Evolutionary conservation across 805 yeast species (phyloP), one percentile per base, ranked within the genome.

Genomic region (Starmerella davenportii): DNA sequence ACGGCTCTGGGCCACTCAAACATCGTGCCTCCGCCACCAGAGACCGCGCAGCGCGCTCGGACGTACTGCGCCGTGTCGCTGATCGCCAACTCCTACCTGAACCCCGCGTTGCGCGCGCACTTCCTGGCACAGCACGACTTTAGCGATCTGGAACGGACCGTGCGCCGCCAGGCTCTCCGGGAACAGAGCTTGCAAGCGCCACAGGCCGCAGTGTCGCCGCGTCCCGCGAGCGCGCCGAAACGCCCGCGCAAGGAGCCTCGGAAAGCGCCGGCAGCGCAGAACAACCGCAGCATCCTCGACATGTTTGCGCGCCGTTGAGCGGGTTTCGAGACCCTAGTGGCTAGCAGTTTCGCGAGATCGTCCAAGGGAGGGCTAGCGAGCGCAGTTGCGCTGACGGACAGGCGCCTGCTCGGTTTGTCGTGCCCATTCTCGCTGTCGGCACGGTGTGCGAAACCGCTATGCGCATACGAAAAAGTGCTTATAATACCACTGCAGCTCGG

Each of bases 401-500:
- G n/a, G n/a, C n/a, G n/a, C n/a, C n/a, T n/a, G n/a, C n/a, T n/a
- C n/a, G n/a, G n/a, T n/a, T n/a, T n/a, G n/a, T n/a, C n/a, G n/a
- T n/a, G n/a, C n/a, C n/a, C n/a, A n/a, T n/a, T n/a, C n/a, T n/a
- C n/a, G n/a, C n/a, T n/a, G n/a, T n/a, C n/a, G n/a, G n/a, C n/a
- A n/a, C n/a, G n/a, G n/a, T n/a, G n/a, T n/a, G n/a, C n/a, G n/a
- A n/a, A n/a, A n/a, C n/a, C n/a, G n/a, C n/a, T n/a, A n/a, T n/a
- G n/a, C n/a, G n/a, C n/a, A 7, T 17, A 32, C 16, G 3, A 61
- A 65, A 53, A 79, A 84, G 51, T 78, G 62, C 16, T 75, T 71
- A 41, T 68, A 60, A 56, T 76, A 81, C 79, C 84, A 90, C 47
- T 63, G 67, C 53, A 90, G 62, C 56, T 90, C 94, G 7, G 59